A percentile compares a stretch with the other conserved stretches of the same genome.
Evolutionary conservation across 2,329 filamentous ascomycete genomes (phyloP).

Genomic region (Karstenula rhodostoma): DNA sequence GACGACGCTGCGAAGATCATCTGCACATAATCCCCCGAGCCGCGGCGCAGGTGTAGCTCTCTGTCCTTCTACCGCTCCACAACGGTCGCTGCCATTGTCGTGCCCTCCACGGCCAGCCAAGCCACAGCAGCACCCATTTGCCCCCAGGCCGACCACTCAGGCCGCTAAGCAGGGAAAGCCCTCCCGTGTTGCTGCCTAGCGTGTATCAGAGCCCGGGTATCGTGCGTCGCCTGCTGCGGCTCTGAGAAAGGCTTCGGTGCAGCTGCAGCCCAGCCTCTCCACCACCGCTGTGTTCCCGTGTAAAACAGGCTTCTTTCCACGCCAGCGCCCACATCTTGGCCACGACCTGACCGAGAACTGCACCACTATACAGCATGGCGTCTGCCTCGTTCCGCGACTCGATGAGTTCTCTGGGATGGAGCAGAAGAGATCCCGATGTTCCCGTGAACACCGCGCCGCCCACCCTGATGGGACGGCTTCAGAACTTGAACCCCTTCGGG

Average conservation of each 20-base stretch:
- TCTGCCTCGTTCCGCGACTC: conserved; percentile 91
- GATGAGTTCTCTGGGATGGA: conserved; percentile 95
- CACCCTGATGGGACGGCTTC: conserved; percentile 80
- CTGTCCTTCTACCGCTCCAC: conserved; percentile 24
- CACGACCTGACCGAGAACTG: conserved; percentile 8
- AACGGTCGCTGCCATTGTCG: conserved; percentile 24
- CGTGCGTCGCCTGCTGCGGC: conserved; percentile 49
- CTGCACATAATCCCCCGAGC: conserved; percentile 61
- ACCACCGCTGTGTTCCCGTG: conserved; percentile 21
- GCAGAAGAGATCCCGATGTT: conserved; percentile 79
- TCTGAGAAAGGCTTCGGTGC: conserved; percentile 41
- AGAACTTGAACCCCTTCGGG: conserved; percentile 87
- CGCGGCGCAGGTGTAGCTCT: conserved; percentile 38
- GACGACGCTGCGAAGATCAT: conserved; percentile 55
- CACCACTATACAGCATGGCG: conserved; percentile 67
- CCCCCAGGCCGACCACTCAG: conserved; percentile 25
- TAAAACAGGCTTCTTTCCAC: conserved; percentile 26
- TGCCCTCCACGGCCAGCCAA: conserved; percentile 24
- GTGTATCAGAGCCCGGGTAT: conserved; percentile 32
- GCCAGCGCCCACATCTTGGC: conserved; percentile 19
- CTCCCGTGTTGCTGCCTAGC: conserved; percentile 27
- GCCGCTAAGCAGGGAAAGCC: conserved; percentile 16
- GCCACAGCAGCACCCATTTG: conserved; percentile 23
- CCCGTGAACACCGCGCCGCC: conserved; percentile 77
- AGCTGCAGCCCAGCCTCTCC: conserved; percentile 15